Conservation (phyloP, 2,329 filamentous ascomycete genomes). For the Didymella keratinophila region DNA sequence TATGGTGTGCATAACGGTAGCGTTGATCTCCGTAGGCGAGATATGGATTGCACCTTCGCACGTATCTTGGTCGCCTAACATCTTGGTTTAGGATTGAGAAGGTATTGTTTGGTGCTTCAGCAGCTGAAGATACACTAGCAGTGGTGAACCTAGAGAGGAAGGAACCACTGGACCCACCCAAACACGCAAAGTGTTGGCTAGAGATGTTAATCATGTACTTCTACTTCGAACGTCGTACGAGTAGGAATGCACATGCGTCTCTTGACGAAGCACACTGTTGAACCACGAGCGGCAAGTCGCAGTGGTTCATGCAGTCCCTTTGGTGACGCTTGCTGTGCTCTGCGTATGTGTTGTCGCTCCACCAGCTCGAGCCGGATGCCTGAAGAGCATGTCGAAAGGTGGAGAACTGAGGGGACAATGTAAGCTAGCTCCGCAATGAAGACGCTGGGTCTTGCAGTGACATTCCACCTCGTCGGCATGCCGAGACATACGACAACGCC, state of each 20-base stretch:
- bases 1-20: constrained; percentile 28
- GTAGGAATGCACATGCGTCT: constrained; percentile 1
- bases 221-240: background rate
- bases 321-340: constrained; percentile 1
- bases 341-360: constrained; percentile 7
- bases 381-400: constrained; percentile 4
- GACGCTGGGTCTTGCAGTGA: background rate
- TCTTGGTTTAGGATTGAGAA: background rate
- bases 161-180: background rate
- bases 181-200: background rate
- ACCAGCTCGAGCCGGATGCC: constrained; percentile 6
- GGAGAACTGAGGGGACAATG: background rate
- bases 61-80: constrained; percentile 8
- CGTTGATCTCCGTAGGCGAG: constrained; percentile 25
- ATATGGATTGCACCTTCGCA: constrained; percentile 1
- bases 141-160: background rate
- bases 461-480: constrained; percentile 5
- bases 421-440: constrained; percentile 7
- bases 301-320: constrained; percentile 10
- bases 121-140: background rate
- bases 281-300: constrained; percentile 6
- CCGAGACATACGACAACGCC: constrained; percentile 1
- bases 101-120: background rate
- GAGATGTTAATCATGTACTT: background rate
- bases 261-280: constrained; percentile 2